These are phyloP conservation scores for Fabrea salina DNA, from an alignment of 169 alveolate species.

Conservation along the genomic window DNA sequence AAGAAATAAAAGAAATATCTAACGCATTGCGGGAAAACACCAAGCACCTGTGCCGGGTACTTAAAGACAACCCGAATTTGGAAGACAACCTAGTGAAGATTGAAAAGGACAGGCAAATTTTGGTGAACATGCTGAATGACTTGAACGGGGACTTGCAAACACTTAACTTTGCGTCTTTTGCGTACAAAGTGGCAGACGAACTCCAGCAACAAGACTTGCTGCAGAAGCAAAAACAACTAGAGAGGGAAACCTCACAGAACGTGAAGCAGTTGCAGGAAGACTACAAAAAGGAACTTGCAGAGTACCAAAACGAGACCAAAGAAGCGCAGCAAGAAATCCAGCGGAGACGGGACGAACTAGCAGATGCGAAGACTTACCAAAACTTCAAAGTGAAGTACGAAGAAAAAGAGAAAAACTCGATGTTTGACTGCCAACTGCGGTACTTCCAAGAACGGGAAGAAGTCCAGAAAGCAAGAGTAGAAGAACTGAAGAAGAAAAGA, in stretches of 20 bases:
- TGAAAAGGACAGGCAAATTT: constrained; percentile 45
- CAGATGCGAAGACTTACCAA: constrained; percentile 50
- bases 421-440: constrained; percentile 33
- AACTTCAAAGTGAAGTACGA: constrained; percentile 44
- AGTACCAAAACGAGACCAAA: constrained; percentile 27
- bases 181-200: constrained; percentile 38
- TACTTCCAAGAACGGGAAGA: constrained; percentile 35
- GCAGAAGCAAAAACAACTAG: background rate
- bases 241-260: constrained; percentile 23
- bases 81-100: constrained; percentile 55
- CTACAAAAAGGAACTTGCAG: constrained; percentile 29
- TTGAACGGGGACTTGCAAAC: constrained; percentile 41
- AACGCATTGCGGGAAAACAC: constrained; percentile 61
- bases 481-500: constrained; percentile 33
- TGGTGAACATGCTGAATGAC: constrained; percentile 18
- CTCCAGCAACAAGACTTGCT: constrained; percentile 33
- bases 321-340: constrained; percentile 59
- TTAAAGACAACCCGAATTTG: constrained; percentile 66
- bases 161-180: constrained; percentile 42
- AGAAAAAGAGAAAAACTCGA: constrained; percentile 50
- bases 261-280: constrained; percentile 45
- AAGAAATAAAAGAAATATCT: constrained; percentile 53
- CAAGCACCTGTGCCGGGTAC: constrained; percentile 43
- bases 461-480: constrained; percentile 26
- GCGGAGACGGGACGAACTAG: constrained; percentile 40